These are phyloP conservation scores for Dactylellina haptotyla DNA, from an alignment of 2,329 filamentous ascomycete genomes.

Conservation along the genomic window DNA sequence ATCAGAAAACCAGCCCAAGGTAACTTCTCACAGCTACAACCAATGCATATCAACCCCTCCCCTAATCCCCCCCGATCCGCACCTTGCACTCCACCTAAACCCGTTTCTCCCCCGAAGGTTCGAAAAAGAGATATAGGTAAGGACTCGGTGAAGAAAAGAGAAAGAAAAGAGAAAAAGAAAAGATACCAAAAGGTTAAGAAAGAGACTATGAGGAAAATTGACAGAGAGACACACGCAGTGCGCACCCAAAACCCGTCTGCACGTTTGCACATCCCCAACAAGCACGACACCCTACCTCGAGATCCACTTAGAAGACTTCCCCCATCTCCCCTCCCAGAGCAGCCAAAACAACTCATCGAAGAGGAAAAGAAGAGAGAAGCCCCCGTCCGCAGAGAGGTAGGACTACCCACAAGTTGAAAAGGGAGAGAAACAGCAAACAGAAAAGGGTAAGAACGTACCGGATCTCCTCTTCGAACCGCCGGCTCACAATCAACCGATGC, in stretches of 20 bases:
- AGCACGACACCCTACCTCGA: no score
- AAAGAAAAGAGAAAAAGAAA: slow-evolving; percentile 12
- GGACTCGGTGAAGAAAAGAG: no score
- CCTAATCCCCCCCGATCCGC: neutral
- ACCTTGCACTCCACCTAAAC: slow-evolving; percentile 2
- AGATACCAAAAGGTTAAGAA: slow-evolving; percentile 1
- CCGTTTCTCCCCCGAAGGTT: slow-evolving; percentile 2
- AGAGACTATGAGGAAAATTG: slow-evolving; percentile 5
- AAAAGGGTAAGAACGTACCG: slow-evolving; percentile 18
- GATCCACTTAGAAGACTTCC: no score
- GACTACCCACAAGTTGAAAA: no score
- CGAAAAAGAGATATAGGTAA: slow-evolving; percentile 3
- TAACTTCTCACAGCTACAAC: slow-evolving; percentile 11
- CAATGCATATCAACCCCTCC: neutral
- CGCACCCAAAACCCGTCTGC: no score
- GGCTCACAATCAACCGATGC: slow-evolving; percentile 35
- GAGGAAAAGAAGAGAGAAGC: no score
- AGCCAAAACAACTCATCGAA: neutral
- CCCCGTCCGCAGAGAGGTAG: no score
- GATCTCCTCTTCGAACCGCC: neutral
- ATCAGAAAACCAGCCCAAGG: slow-evolving; percentile 4
- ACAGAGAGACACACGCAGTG: neutral
- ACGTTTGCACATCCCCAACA: neutral
- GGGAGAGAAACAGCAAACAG: slow-evolving; percentile 4
- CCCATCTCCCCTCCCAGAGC: no score